Evolutionary conservation across 164 flowering plant genomes (phyloP).

Genomic region (grape (Vitis vinifera)): ASM3070453v1 NC_081805.1:2010501-2011000

Average conservation of each 20-base stretch:
- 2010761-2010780: constrained; percentile 99
- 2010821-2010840: too few species aligned
- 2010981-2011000: too few species aligned
- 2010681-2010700: background rate
- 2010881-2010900: too few species aligned
- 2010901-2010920: too few species aligned
- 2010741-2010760: constrained; percentile 97
- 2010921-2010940: too few species aligned
- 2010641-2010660: constrained; percentile 89
- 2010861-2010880: too few species aligned
- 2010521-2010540: too few species aligned
- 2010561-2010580: constrained; percentile 86
- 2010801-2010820: background rate
- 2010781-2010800: constrained; percentile 34
- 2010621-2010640: constrained; percentile 83
- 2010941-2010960: too few species aligned
- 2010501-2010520: too few species aligned
- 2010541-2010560: constrained; percentile 45
- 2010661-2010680: background rate
- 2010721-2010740: constrained; percentile 88
- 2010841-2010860: too few species aligned
- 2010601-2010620: constrained; percentile 67
- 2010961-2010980: too few species aligned
- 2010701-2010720: background rate
- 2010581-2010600: constrained; percentile 93